Base-by-base conservation (phyloP, 805 yeast genomes). In the Hyphopichia homilentoma region DNA sequence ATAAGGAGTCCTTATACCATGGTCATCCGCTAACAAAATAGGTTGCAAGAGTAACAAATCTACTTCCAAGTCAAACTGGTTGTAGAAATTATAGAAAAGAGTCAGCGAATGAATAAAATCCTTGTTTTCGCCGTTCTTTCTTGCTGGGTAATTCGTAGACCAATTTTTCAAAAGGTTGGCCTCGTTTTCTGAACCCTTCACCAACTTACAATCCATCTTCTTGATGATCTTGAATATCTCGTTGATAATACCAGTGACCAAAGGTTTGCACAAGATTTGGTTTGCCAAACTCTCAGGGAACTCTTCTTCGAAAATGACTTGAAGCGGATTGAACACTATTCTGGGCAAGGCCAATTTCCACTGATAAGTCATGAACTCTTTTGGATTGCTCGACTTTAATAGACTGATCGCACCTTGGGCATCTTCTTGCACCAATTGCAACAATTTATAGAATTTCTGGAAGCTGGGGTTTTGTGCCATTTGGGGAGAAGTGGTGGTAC, bases 1-100 rank as follows among this genome's bases (percentile, higher is more conserved):
- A 54, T 89, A 89, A 2, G 97, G 96, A 1, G 96, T 86, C 53
- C 83, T 81, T 34, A 87, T 79, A 30, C 82, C 80, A 51, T 76
- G 75, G 52, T 88, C 96, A 60, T 88, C 96, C n/a, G 93, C 95
- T 36, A 88, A 66, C 34, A 89, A 64, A 32, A 89, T 89, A 4
- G 96, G 95, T 51, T 87, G 95, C 40, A 89, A 70, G 33, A 89
- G 62, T 26, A 87, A 64, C 50, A 87, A 68, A 60, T 89, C 97
- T 25, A 84, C 66, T 39, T 81, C 77, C 38, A 85, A 55, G 27
- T 75, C 77, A 20, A 40, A 39, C 29, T 44, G 75, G 51, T 52
- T 71, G 51, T 61, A 73, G 48, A 77, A 85, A 48, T 81, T 80
- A 55, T 79, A 86, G 41, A 83, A 81, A 34, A 82, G 61, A 26